Conservation (phyloP, 352 stramenopile genomes). For the Phytophthora hibernalis region DNA sequence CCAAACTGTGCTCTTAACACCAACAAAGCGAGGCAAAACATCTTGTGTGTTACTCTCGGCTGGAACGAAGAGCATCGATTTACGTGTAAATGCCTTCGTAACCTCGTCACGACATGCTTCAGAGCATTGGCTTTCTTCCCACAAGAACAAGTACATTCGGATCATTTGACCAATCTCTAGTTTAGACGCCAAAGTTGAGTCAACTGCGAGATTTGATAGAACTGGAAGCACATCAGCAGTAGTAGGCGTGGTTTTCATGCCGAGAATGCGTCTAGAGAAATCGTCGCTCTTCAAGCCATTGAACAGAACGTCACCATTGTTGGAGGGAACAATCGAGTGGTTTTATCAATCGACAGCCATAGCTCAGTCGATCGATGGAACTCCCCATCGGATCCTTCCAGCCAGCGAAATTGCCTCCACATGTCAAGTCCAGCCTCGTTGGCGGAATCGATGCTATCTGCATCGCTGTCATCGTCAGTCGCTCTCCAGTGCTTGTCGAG, state of each 20-base stretch:
- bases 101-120: constrained; percentile 27
- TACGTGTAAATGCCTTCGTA: constrained; percentile 33
- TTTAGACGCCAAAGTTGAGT: constrained; percentile 11
- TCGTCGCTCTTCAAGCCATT: constrained; percentile 43
- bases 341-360: constrained; percentile 46
- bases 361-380: constrained; percentile 51
- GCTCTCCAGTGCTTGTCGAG: constrained; percentile 54
- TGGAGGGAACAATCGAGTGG: constrained; percentile 48
- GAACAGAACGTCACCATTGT: constrained; percentile 57
- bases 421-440: constrained; percentile 17
- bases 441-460: background rate
- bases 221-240: constrained; percentile 54
- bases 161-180: constrained; percentile 36
- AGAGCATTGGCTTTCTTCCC: constrained; percentile 44
- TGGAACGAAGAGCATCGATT: constrained; percentile 39
- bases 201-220: constrained; percentile 39
- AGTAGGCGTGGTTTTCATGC: constrained; percentile 50
- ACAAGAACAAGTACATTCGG: constrained; percentile 52
- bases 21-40: constrained; percentile 26
- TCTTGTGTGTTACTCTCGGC: background rate
- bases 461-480: background rate
- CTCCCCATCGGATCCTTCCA: constrained; percentile 46
- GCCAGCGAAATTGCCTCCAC: constrained; percentile 45
- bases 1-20: constrained; percentile 51
- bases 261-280: constrained; percentile 46